Evolutionary conservation across 768 basidiomycete genomes (phyloP).

Genomic region (Mycena epipterygia): DNA sequence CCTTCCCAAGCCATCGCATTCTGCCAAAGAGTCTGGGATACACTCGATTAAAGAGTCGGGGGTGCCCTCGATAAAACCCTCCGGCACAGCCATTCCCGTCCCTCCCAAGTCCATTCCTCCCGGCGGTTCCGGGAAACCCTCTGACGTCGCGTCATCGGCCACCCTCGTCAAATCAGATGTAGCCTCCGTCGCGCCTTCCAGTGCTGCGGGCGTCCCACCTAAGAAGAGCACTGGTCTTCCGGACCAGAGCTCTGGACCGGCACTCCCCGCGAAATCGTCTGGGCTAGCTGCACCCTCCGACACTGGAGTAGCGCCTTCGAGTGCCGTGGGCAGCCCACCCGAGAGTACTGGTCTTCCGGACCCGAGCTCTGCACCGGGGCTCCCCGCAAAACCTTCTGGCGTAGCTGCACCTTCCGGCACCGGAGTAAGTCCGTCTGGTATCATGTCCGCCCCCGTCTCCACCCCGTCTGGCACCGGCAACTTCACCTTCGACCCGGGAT

Average conservation of each 20-base stretch:
- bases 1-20: background rate
- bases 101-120: background rate
- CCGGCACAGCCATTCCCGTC: no score
- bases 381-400: background rate
- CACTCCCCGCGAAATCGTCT: no score
- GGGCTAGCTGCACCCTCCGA: background rate
- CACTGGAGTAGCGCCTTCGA: background rate
- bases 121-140: background rate
- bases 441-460: background rate
- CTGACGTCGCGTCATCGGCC: background rate
- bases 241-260: no score
- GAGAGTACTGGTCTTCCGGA: background rate
- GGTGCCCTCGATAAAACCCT: background rate
- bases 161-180: background rate
- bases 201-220: background rate
- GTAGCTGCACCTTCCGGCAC: background rate
- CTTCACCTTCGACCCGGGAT: background rate
- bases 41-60: background rate
- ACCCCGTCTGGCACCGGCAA: background rate
- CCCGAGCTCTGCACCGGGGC: background rate
- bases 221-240: background rate
- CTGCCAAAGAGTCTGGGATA: no score
- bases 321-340: background rate
- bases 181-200: background rate
- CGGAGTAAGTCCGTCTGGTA: background rate